phyloP scores from a whole-genome alignment of 2,329 filamentous ascomycete species.

The Rhexocercosporidium sp. region DNA sequence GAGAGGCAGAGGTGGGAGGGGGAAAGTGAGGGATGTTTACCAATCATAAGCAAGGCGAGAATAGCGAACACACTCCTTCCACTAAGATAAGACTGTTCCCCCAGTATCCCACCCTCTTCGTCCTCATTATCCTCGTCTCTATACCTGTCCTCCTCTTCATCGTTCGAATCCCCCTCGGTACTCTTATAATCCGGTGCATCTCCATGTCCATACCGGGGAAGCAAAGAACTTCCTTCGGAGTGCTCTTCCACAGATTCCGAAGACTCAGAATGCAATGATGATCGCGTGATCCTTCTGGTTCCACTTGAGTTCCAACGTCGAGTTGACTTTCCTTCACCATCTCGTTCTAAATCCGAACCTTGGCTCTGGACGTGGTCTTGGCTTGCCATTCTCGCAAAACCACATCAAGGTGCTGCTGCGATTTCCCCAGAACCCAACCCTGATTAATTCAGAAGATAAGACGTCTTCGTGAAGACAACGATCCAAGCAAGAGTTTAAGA shows the following conservation, averaged over 20 bases:
- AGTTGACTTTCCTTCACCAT: neutral
- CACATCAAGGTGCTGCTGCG: neutral
- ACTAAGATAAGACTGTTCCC: neutral
- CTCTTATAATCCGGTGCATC: slow-evolving; percentile 22
- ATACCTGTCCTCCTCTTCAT: slow-evolving; percentile 6
- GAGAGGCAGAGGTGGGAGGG: neutral
- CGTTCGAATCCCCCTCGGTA: neutral
- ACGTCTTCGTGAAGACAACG: too few species aligned
- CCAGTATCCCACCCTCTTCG: neutral
- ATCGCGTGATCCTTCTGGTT: neutral
- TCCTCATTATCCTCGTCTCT: slow-evolving; percentile 2
- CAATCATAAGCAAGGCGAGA: slow-evolving; percentile 27
- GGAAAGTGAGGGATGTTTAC: slow-evolving; percentile 3
- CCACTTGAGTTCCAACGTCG: neutral
- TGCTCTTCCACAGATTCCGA: neutral
- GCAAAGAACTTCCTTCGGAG: slow-evolving; percentile 2
- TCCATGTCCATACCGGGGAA: neutral
- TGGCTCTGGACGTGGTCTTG: neutral
- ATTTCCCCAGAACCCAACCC: too few species aligned
- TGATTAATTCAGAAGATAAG: too few species aligned
- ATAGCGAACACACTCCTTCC: slow-evolving; percentile 19
- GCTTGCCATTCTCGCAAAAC: neutral
- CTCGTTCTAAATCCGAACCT: neutral
- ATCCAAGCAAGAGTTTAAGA: too few species aligned
- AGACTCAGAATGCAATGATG: neutral